A percentile compares a stretch with the other conserved stretches of the same genome.
phyloP scores from a whole-genome alignment of 345 rosid species.

The Populus ilicifolia region DNA sequence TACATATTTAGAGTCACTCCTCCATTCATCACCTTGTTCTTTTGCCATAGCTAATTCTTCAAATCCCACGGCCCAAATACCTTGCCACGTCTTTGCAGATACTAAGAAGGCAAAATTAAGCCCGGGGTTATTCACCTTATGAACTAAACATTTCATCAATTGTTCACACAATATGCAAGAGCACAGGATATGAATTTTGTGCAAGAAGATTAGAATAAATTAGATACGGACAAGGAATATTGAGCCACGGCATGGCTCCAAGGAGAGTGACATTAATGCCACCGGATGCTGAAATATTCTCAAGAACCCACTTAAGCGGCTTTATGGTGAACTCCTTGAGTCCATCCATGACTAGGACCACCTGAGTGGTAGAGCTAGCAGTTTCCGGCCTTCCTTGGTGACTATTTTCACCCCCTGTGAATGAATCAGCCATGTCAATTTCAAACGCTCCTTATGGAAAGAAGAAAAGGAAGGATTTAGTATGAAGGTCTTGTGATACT shows the following conservation, averaged over 20 bases:
- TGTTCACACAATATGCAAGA: background rate
- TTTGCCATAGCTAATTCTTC: conserved; percentile 29
- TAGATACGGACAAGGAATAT: conserved; percentile 39
- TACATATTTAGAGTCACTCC: conserved; percentile 23
- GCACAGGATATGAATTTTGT: background rate
- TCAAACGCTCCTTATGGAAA: background rate
- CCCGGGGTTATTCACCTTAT: no score
- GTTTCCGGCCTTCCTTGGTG: conserved; percentile 5
- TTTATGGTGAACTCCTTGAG: conserved; percentile 34
- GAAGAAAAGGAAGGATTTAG: background rate
- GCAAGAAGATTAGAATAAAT: background rate
- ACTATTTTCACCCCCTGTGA: conserved; percentile 2
- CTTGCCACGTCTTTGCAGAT: conserved; percentile 36
- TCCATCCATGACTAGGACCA: conserved; percentile 52
- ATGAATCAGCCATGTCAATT: conserved; percentile 3
- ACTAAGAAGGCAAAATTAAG: conserved; percentile 13
- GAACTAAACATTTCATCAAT: background rate
- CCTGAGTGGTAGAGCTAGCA: conserved; percentile 19
- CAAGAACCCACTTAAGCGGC: conserved; percentile 49
- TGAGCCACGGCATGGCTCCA: conserved; percentile 57
- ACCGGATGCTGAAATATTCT: conserved; percentile 31
- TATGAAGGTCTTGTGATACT: background rate
- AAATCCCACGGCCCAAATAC: conserved; percentile 44
- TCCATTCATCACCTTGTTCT: conserved; percentile 25
- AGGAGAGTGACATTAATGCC: conserved; percentile 35